Conservation (phyloP, 495 filamentous ascomycete species). For the Neurospora sp. region DNA sequence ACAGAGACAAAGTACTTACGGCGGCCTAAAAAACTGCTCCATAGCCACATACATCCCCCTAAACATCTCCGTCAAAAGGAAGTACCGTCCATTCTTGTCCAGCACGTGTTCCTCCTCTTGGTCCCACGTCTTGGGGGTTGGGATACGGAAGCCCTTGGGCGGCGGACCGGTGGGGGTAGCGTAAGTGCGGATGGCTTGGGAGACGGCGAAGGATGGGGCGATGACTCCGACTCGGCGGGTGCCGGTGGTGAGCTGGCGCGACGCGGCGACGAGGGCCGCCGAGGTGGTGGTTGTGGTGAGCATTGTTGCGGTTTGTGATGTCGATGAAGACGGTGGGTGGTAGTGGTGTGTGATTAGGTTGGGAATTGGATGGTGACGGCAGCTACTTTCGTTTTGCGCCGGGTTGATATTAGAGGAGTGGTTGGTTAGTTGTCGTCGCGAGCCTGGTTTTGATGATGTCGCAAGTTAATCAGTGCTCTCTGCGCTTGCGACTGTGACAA, state of each 20-base stretch:
- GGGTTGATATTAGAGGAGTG: too few species aligned
- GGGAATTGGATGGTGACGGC: too few species aligned
- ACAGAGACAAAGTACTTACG: constrained; percentile 54
- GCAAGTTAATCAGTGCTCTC: too few species aligned
- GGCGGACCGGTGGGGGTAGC: constrained; percentile 72
- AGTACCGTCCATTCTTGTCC: constrained; percentile 82
- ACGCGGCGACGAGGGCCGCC: constrained; percentile 24
- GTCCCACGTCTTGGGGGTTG: constrained; percentile 58
- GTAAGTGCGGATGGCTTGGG: constrained; percentile 40
- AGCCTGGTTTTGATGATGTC: too few species aligned
- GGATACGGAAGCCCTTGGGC: constrained; percentile 65
- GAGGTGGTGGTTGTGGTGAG: constrained; percentile 16
- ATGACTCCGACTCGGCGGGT: constrained; percentile 19
- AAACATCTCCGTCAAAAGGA: constrained; percentile 88
- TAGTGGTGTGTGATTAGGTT: constrained; percentile 4
- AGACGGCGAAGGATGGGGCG: constrained; percentile 15
- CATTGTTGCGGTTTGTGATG: constrained; percentile 8
- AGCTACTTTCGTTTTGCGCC: too few species aligned
- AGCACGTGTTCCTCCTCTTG: constrained; percentile 58
- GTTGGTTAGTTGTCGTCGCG: too few species aligned
- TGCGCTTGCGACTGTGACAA: too few species aligned
- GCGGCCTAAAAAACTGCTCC: constrained; percentile 96
- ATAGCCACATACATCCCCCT: constrained; percentile 96
- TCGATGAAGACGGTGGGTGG: not conserved
- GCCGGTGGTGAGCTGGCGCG: constrained; percentile 27